These are phyloP conservation scores for Herpetospermum pedunculosum DNA, from an alignment of 306 rosid genomes.

Conservation along the genomic window DNA sequence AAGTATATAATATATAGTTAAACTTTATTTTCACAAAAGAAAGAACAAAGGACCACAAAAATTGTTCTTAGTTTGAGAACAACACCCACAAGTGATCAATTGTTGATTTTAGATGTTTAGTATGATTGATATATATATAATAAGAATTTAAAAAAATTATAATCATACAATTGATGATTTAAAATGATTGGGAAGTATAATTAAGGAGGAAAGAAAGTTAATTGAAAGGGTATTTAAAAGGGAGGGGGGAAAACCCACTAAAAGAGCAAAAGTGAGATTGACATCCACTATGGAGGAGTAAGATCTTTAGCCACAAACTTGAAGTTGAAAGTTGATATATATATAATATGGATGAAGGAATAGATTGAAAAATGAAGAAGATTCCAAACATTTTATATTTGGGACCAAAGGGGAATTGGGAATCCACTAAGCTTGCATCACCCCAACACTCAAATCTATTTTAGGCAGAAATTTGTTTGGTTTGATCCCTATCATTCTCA, in stretches of 20 bases:
- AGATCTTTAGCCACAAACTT: not conserved
- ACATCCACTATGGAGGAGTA: not conserved
- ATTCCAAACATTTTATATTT: not conserved
- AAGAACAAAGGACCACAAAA: not conserved
- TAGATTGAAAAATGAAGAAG: not conserved
- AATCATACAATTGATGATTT: not conserved
- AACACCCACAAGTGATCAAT: not conserved
- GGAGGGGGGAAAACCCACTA: not conserved
- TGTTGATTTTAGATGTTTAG: no score
- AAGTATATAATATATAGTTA: not conserved
- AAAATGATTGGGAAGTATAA: not conserved
- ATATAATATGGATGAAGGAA: not conserved
- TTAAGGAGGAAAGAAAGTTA: no score
- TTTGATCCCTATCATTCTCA: conserved; percentile 13
- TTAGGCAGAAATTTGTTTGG: conserved; percentile 4
- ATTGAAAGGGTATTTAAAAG: not conserved
- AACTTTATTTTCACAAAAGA: not conserved
- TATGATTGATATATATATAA: not conserved
- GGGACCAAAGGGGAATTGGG: conserved; percentile 10
- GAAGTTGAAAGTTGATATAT: not conserved
- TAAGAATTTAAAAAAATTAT: not conserved
- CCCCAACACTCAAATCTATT: not conserved
- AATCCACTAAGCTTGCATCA: conserved; percentile 13
- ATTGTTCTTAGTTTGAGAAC: not conserved
- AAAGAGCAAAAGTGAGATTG: not conserved